Evolutionary conservation across 2,329 filamentous ascomycete genomes (phyloP), one percentile per base, ranked within the genome.

Genomic region (Penicillium sp.): DNA sequence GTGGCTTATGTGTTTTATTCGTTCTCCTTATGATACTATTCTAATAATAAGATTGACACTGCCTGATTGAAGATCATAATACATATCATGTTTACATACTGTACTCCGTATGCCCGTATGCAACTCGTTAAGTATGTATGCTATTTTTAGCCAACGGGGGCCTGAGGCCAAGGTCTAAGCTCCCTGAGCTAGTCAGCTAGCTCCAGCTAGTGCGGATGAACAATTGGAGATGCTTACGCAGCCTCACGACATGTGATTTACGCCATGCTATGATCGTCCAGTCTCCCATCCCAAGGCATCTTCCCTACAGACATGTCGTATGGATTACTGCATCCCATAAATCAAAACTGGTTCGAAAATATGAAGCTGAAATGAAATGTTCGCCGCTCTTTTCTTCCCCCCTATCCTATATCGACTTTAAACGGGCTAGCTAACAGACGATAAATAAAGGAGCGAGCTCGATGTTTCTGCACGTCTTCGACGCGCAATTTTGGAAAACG

Each of bases 401-500:
- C 38, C 26, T 47, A 38, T n/a, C 26, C 18, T 14, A 20, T 47
- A 12, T 16, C 23, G 6, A 21, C 18, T 59, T n/a, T 21, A n/a
- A 5, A 7, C n/a, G 38, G 8, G 7, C 14, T 3, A 14, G 18
- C 18, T 43, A 18, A 43, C 18, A 18, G 40, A 43, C 11, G 3
- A 18, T 18, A 12, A 43, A n/a, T 20, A 38, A 9, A 66, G 65
- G 65, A 60, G 62, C 57, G 61, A 64, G 33, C 56, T 64, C 52
- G 50, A 62, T 43, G 83, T 89, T 57, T 83, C 86, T 56, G 83
- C 86, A 70, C 88, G 91, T 65, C 80, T 95, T 46, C 88, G 91
- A 63, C 87, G 91, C 64, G 91, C 91, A 59, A 93, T 96, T 71
- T 82, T 87, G 68, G 81, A 85, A 66, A 86, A 89, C 71, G 88